Evolutionary conservation across 805 yeast genomes (phyloP).

Genomic region (Candida ficus): DNA sequence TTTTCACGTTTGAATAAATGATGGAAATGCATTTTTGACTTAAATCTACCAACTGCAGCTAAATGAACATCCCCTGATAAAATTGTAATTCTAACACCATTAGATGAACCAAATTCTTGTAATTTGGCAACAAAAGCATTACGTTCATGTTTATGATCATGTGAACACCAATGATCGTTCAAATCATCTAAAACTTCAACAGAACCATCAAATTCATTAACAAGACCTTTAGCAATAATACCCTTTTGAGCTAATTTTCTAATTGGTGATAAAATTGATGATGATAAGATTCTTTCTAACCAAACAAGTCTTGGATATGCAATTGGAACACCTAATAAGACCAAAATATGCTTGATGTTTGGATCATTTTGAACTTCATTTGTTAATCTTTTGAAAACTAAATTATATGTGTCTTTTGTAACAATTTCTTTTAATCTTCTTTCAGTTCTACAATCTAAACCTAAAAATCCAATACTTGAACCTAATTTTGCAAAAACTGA

Average conservation of each 20-base stretch:
- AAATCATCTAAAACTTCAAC: slow-evolving; percentile 89
- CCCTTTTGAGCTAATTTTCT: slow-evolving; percentile 58
- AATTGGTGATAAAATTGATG: slow-evolving; percentile 57
- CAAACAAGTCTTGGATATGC: slow-evolving; percentile 92
- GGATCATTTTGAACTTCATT: slow-evolving; percentile 47
- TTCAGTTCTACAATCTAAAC: slow-evolving; percentile 92
- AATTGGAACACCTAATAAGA: slow-evolving; percentile 91
- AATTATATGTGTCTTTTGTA: slow-evolving; percentile 47
- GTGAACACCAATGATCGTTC: slow-evolving; percentile 96
- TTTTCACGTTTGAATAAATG: slow-evolving; percentile 32
- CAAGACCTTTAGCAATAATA: slow-evolving; percentile 61
- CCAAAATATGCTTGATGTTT: slow-evolving; percentile 66
- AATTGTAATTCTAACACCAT: slow-evolving; percentile 73
- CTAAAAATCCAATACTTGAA: slow-evolving; percentile 61
- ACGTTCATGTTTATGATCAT: slow-evolving; percentile 80
- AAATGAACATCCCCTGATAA: slow-evolving; percentile 93
- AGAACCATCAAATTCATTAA: slow-evolving; percentile 89
- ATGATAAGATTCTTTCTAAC: slow-evolving; percentile 72
- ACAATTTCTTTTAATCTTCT: slow-evolving; percentile 60
- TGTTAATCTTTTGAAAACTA: slow-evolving; percentile 54
- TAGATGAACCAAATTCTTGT: slow-evolving; percentile 57
- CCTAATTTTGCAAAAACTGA: slow-evolving; percentile 76
- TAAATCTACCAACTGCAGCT: slow-evolving; percentile 76
- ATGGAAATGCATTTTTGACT: slow-evolving; percentile 44
- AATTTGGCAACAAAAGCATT: slow-evolving; percentile 59